Conservation (phyloP, 306 rosid species). For the Macrotyloma uniflorum region DNA sequence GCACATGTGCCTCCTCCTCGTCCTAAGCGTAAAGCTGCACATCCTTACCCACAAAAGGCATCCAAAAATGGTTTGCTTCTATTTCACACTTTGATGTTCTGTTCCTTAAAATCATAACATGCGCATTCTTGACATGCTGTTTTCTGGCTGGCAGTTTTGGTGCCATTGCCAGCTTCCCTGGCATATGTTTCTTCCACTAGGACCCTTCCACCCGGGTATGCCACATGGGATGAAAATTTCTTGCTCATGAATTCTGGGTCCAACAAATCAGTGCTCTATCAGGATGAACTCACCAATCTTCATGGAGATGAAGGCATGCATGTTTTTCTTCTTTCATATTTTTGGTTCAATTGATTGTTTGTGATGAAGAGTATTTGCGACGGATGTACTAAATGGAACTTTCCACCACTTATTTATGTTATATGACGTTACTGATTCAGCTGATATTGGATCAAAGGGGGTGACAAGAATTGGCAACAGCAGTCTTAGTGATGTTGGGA, state of each 20-base stretch:
- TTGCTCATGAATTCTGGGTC: constrained; percentile 51
- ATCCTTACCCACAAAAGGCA: constrained; percentile 89
- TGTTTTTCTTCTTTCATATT: constrained; percentile 7
- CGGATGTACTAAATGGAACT: constrained; percentile 44
- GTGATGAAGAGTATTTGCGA: constrained; percentile 1
- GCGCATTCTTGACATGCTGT: constrained; percentile 28
- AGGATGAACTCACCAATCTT: constrained; percentile 55
- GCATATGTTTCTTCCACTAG: constrained; percentile 63
- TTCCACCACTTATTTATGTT: constrained; percentile 51
- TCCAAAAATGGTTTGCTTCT: constrained; percentile 64
- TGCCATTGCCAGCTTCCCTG: constrained; percentile 69
- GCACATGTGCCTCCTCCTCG: constrained; percentile 97
- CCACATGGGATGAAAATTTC: constrained; percentile 69
- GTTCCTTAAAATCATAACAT: background rate
- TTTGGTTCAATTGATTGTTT: background rate
- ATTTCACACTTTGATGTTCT: constrained; percentile 19
- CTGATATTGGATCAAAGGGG: constrained; percentile 69
- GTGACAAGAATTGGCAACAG: constrained; percentile 42
- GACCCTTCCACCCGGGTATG: constrained; percentile 48
- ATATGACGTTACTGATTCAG: constrained; percentile 64
- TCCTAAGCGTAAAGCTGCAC: constrained; percentile 90
- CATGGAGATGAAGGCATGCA: constrained; percentile 65
- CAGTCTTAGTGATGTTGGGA: constrained; percentile 48
- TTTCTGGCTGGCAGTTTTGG: constrained; percentile 54
- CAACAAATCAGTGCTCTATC: constrained; percentile 40